These are phyloP conservation scores for Serendipita sp. DNA, from an alignment of 1,284 basidiomycete species.

Conservation along the genomic window DNA sequence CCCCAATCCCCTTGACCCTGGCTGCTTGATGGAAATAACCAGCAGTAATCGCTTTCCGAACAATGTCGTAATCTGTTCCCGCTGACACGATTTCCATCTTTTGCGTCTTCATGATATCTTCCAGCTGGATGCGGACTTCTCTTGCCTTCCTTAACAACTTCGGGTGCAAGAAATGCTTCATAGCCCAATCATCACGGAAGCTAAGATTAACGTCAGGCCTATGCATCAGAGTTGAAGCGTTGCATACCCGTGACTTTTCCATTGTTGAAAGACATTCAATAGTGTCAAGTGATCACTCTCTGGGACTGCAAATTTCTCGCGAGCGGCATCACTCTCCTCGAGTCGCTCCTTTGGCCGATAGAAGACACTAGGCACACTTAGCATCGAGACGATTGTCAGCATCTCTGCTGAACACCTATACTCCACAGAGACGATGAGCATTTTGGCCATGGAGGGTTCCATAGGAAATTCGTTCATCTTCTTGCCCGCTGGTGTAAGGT, in stretches of 20 bases:
- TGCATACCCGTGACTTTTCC: slow-evolving; percentile 83
- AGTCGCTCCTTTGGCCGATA: slow-evolving; percentile 90
- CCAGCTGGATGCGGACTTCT: slow-evolving; percentile 91
- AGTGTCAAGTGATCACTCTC: slow-evolving; percentile 96
- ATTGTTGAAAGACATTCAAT: slow-evolving; percentile 93
- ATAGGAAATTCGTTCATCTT: slow-evolving; percentile 99
- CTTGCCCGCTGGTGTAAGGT: slow-evolving; percentile 79
- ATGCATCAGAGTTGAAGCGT: not conserved
- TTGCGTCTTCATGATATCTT: slow-evolving; percentile 98
- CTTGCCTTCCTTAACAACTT: slow-evolving; percentile 90
- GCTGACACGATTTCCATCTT: slow-evolving; percentile 84
- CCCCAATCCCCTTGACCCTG: slow-evolving; percentile 94
- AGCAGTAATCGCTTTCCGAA: slow-evolving; percentile 92
- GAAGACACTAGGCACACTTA: slow-evolving; percentile 93
- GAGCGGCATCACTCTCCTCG: slow-evolving; percentile 90
- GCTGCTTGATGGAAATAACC: slow-evolving; percentile 99
- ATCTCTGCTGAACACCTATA: slow-evolving; percentile 90
- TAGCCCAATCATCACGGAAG: slow-evolving; percentile 85
- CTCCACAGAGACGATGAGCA: slow-evolving; percentile 91
- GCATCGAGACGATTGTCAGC: slow-evolving; percentile 97
- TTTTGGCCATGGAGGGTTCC: slow-evolving; percentile 96
- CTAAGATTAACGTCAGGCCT: slow-evolving; percentile 24
- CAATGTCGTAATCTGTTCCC: slow-evolving; percentile 89
- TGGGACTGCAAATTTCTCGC: slow-evolving; percentile 97
- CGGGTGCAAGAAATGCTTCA: slow-evolving; percentile 91